These are phyloP conservation scores for Prunus mongolica DNA, from an alignment of 306 rosid species.

Conservation along the genomic window DNA sequence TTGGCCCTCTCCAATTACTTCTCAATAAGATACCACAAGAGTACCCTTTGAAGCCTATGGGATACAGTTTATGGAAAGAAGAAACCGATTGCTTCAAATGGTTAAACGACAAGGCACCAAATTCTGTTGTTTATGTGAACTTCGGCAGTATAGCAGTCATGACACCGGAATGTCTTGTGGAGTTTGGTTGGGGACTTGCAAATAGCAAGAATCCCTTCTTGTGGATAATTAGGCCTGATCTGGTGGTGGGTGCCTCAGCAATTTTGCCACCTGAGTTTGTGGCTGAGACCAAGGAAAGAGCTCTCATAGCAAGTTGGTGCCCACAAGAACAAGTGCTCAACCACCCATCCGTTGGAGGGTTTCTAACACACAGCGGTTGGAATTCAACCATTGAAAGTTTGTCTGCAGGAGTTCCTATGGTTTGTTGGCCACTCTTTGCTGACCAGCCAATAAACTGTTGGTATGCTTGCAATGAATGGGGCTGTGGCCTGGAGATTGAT, in stretches of 20 bases:
- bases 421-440: constrained; percentile 11
- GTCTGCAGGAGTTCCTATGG: constrained; percentile 16
- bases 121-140: constrained; percentile 25
- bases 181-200: constrained; percentile 27
- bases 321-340: constrained; percentile 21
- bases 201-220: constrained; percentile 16
- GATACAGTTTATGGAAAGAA: constrained; percentile 24
- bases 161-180: constrained; percentile 2
- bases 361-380: constrained; percentile 25
- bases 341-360: constrained; percentile 15
- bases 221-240: constrained; percentile 23
- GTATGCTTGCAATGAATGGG: constrained; percentile 15
- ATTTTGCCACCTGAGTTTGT: constrained; percentile 12
- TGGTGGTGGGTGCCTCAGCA: background rate
- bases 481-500: constrained; percentile 16
- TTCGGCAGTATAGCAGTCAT: constrained; percentile 15
- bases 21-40: constrained; percentile 8
- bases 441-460: constrained; percentile 24
- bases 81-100: constrained; percentile 15
- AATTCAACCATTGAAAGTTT: constrained; percentile 18
- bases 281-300: background rate
- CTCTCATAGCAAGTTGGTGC: constrained; percentile 15
- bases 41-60: background rate
- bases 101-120: background rate
- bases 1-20: constrained; percentile 24